Evolutionary conservation across 225 moss, liverwort and hornwort species (phyloP).

Genomic region (Pseudisothecium myosuroides): DNA sequence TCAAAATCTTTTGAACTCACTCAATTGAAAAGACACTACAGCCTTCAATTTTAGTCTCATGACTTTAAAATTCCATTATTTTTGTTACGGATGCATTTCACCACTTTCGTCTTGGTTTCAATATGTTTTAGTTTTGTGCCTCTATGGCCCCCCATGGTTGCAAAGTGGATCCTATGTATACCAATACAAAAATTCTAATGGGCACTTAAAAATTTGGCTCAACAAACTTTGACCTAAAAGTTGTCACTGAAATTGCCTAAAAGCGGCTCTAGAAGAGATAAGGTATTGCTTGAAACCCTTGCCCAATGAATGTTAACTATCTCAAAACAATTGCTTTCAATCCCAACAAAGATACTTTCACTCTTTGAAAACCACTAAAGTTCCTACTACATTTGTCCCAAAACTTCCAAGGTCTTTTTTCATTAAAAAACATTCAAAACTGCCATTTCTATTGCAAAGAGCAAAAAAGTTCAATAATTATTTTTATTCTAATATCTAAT

Average conservation of each 20-base stretch:
- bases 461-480: background rate
- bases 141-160: background rate
- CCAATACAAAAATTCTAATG: background rate
- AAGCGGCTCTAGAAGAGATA: background rate
- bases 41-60: no score
- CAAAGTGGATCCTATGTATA: background rate
- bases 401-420: background rate
- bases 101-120: no score
- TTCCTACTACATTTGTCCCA: fast-evolving
- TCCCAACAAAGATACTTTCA: background rate
- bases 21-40: background rate
- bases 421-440: fast-evolving
- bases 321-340: background rate
- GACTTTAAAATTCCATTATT: background rate
- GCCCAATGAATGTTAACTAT: background rate
- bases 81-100: background rate
- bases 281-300: background rate
- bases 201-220: fast-evolving
- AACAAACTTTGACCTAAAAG: background rate
- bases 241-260: background rate
- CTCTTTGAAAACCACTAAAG: background rate
- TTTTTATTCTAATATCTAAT: background rate
- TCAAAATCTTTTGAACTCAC: background rate
- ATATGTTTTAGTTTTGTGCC: no score
- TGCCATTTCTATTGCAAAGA: background rate